phyloP scores from a whole-genome alignment of 148 eudicot species.

The Mesembryanthemum crystallinum region DNA sequence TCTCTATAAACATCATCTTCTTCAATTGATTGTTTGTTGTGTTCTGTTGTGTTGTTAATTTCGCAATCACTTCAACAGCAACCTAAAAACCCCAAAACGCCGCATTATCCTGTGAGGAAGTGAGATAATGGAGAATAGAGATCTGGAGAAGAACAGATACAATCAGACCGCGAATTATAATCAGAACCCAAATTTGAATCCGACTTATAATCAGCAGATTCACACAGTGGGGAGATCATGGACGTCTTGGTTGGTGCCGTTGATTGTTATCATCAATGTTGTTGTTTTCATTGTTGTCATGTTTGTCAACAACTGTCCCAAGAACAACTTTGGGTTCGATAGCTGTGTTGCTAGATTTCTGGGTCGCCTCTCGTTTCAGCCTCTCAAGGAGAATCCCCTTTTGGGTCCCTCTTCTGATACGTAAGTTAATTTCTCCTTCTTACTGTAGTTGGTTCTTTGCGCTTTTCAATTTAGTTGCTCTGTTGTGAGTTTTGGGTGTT shows the following conservation, averaged over 20 bases:
- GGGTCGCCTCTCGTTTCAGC: slow-evolving; percentile 67
- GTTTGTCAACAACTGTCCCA: slow-evolving; percentile 83
- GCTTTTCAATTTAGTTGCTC: background rate
- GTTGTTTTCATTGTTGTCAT: slow-evolving; percentile 64
- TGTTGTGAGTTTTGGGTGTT: background rate
- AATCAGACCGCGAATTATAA: too few species aligned
- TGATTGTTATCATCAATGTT: slow-evolving; percentile 77
- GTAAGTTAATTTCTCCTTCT: slow-evolving; percentile 33
- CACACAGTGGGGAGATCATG: slow-evolving; percentile 51
- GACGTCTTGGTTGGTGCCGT: slow-evolving; percentile 91
- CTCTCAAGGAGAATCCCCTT: slow-evolving; percentile 72
- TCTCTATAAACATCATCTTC: background rate
- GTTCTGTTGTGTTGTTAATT: background rate
- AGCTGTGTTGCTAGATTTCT: slow-evolving; percentile 64
- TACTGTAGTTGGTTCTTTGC: background rate
- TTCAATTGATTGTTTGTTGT: too few species aligned
- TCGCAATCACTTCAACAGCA: background rate
- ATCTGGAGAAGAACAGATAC: slow-evolving; percentile 52
- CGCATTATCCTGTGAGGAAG: background rate
- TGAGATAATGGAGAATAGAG: slow-evolving; percentile 32
- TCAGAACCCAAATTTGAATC: too few species aligned
- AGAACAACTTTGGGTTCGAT: slow-evolving; percentile 35
- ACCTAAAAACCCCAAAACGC: background rate
- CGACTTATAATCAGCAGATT: background rate
- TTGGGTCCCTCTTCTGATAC: slow-evolving; percentile 77